A percentile compares a stretch with the other conserved stretches of the same genome.
These are phyloP conservation scores for Boletus vermiculosoides DNA, from an alignment of 768 basidiomycete genomes.

Conservation along the genomic window DNA sequence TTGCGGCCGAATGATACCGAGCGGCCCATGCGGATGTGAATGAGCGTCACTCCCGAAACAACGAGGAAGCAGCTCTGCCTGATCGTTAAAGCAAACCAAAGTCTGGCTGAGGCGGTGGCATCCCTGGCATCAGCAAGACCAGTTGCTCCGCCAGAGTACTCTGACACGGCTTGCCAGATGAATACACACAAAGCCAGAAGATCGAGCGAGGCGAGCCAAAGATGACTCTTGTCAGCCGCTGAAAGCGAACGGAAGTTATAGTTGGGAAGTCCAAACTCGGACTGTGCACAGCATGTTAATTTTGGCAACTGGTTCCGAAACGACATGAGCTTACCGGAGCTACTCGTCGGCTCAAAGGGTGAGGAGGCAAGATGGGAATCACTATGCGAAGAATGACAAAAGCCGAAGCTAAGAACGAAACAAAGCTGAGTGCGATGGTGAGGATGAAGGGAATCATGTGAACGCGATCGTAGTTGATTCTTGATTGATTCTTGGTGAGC, in stretches of 20 bases:
- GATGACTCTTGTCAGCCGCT: constrained; percentile 64
- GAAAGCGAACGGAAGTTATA: constrained; percentile 57
- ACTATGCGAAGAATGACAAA: constrained; percentile 76
- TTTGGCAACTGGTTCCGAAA: neutral
- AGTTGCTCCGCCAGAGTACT: constrained; percentile 47
- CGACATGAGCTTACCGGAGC: constrained; percentile 53
- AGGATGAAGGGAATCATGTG: constrained; percentile 69
- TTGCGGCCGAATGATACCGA: constrained; percentile 66
- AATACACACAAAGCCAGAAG: constrained; percentile 60
- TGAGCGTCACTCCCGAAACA: constrained; percentile 56
- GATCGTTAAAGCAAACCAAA: constrained; percentile 70
- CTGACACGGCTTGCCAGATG: constrained; percentile 61
- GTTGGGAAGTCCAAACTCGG: constrained; percentile 73
- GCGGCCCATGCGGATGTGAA: constrained; percentile 69
- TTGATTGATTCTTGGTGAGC: constrained; percentile 13
- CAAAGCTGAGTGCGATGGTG: constrained; percentile 61
- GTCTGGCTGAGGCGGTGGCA: constrained; percentile 52
- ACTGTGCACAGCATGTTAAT: constrained; percentile 40
- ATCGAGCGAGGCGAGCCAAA: constrained; percentile 73
- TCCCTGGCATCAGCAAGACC: constrained; percentile 46
- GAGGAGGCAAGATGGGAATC: constrained; percentile 71
- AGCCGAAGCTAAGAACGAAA: constrained; percentile 71
- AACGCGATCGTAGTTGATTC: constrained; percentile 19
- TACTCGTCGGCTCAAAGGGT: constrained; percentile 70
- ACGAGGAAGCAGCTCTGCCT: constrained; percentile 69